Evolutionary conservation across 2,329 filamentous ascomycete genomes (phyloP).

Genomic region (Ambrosiella cleistominuta): DNA sequence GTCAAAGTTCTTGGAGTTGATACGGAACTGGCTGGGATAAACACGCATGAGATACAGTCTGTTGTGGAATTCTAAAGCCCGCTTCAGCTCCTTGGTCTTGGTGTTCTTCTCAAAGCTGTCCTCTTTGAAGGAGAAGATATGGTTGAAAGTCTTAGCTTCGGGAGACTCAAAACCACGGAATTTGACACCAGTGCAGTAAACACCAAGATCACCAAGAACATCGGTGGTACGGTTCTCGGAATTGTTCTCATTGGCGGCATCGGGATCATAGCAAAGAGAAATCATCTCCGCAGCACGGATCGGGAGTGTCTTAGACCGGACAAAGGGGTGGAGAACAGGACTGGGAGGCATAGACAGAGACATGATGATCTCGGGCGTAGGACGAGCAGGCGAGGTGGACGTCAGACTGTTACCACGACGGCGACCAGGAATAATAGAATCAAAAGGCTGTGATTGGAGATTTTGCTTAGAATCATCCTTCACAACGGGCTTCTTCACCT

Average conservation of each 20-base stretch:
- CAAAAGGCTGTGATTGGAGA: constrained; percentile 18
- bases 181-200: constrained; percentile 59
- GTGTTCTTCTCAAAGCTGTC: constrained; percentile 69
- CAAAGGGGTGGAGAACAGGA: constrained; percentile 29
- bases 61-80: constrained; percentile 73
- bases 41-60: constrained; percentile 82
- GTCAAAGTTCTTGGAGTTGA: constrained; percentile 86
- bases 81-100: constrained; percentile 57
- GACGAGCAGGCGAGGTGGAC: constrained; percentile 35
- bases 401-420: constrained; percentile 53
- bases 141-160: constrained; percentile 76
- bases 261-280: constrained; percentile 42
- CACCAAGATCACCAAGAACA: constrained; percentile 67
- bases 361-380: constrained; percentile 32
- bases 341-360: constrained; percentile 36
- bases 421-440: constrained; percentile 24
- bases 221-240: constrained; percentile 73
- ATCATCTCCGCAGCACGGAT: neutral
- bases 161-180: constrained; percentile 63
- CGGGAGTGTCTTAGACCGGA: neutral
- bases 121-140: constrained; percentile 91
- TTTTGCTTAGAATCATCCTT: constrained; percentile 20
- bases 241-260: constrained; percentile 35
- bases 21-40: constrained; percentile 67
- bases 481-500: constrained; percentile 65